phyloP scores from a whole-genome alignment of 257 asterid species.

The Nicotiana paniculata region DNA sequence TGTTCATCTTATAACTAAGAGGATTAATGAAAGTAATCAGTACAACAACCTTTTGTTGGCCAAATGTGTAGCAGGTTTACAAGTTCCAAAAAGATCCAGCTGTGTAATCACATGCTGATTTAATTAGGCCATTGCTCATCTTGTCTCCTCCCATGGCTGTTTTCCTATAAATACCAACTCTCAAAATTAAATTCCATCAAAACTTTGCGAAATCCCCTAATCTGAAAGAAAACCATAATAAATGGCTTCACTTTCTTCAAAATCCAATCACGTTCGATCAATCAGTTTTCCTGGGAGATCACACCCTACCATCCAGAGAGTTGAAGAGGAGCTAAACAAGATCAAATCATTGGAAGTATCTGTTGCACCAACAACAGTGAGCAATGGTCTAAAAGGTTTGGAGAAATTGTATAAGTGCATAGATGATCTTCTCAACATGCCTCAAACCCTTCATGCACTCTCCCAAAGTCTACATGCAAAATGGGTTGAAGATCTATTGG shows the following conservation, averaged over 20 bases:
- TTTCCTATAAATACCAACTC: background rate
- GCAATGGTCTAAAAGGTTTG: slow-evolving; percentile 12
- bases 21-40: too few relatives aligned
- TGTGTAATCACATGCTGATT: slow-evolving; percentile 11
- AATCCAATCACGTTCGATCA: slow-evolving; percentile 6
- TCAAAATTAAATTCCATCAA: background rate
- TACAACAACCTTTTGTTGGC: too few relatives aligned
- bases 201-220: background rate
- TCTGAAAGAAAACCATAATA: background rate
- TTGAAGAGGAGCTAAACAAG: slow-evolving; percentile 12
- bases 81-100: background rate
- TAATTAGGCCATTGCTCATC: background rate
- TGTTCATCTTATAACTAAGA: background rate
- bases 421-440: slow-evolving; percentile 27
- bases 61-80: too few relatives aligned
- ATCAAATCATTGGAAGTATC: slow-evolving; percentile 5
- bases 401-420: slow-evolving; percentile 13
- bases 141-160: background rate
- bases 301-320: background rate
- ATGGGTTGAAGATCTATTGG: slow-evolving; percentile 17
- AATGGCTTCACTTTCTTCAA: background rate
- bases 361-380: slow-evolving; percentile 1
- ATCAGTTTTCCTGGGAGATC: slow-evolving; percentile 3
- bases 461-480: background rate
- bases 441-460: too few relatives aligned